These are phyloP conservation scores for Chlamydomonas incerta DNA, from an alignment of 139 green algal species.

Conservation along the genomic window DNA sequence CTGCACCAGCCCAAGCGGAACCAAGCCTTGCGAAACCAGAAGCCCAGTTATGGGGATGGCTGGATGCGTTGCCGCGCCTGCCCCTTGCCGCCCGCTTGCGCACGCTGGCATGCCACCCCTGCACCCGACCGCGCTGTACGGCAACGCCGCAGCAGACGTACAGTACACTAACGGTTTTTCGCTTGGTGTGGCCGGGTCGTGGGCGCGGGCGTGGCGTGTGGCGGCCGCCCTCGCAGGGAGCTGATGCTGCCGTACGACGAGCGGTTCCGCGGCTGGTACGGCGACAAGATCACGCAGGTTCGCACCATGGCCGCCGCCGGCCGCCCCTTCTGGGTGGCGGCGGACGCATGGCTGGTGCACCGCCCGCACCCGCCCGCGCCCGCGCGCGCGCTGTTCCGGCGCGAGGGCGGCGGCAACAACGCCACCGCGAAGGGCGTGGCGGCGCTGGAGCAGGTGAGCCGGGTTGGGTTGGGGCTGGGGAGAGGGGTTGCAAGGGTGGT, in stretches of 20 bases:
- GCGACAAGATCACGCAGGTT: not conserved
- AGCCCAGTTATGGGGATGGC: too few species aligned
- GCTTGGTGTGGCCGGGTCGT: too few species aligned
- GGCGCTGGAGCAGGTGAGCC: not conserved
- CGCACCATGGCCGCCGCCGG: not conserved
- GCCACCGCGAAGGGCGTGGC: not conserved
- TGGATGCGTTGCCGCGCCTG: too few species aligned
- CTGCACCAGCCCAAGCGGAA: too few species aligned
- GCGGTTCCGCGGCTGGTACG: conserved; percentile 9
- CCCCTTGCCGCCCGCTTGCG: too few species aligned
- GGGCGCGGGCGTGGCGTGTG: too few species aligned
- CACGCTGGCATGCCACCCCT: too few species aligned
- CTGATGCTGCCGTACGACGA: not conserved
- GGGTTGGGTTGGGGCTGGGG: not conserved
- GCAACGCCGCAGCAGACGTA: too few species aligned
- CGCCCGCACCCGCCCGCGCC: not conserved
- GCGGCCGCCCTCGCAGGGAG: not conserved
- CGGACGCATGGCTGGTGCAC: not conserved
- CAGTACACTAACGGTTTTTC: too few species aligned
- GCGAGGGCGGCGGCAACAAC: not conserved
- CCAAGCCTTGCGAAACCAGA: too few species aligned
- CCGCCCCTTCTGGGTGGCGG: not conserved
- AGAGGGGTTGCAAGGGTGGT: too few species aligned
- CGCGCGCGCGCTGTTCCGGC: not conserved
- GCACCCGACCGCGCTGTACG: too few species aligned